These are phyloP conservation scores for Saprolegnia diclina DNA, from an alignment of 352 stramenopile genomes.

Conservation along the genomic window DNA sequence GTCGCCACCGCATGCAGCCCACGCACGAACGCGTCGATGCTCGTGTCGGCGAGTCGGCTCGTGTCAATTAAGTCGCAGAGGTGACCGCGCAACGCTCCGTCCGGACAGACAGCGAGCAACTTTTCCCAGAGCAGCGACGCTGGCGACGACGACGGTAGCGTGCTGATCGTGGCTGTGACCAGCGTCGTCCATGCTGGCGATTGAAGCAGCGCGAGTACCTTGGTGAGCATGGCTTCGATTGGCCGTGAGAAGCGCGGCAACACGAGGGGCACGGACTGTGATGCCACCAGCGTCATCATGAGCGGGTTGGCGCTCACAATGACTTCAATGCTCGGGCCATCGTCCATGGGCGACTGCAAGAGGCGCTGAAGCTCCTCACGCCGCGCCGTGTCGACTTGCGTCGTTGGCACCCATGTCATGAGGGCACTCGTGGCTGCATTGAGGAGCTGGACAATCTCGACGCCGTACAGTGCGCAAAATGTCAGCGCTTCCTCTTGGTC, in stretches of 20 bases:
- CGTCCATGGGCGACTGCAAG: not conserved
- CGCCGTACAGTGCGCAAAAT: not conserved
- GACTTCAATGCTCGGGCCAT: not conserved
- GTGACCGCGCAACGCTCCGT: too few relatives aligned
- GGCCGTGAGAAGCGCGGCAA: too few relatives aligned
- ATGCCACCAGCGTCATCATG: not conserved
- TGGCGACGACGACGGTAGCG: too few relatives aligned
- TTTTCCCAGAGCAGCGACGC: too few relatives aligned
- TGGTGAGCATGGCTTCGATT: too few relatives aligned
- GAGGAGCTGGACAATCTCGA: not conserved
- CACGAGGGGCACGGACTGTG: not conserved
- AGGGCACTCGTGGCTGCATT: not conserved
- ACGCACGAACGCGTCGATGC: conserved; percentile 3
- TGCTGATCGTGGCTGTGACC: too few relatives aligned
- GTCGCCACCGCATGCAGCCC: not conserved
- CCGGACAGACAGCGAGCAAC: too few relatives aligned
- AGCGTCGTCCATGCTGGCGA: too few relatives aligned
- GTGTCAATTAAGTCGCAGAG: not conserved
- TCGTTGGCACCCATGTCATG: not conserved
- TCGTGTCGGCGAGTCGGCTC: not conserved
- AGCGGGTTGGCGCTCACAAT: not conserved
- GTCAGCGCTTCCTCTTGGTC: not conserved
- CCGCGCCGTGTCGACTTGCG: not conserved
- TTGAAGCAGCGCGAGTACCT: too few relatives aligned
- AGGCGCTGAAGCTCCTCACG: not conserved